phyloP scores from a whole-genome alignment of 1,284 basidiomycete species.

The Papiliotrema fonsecae region DNA sequence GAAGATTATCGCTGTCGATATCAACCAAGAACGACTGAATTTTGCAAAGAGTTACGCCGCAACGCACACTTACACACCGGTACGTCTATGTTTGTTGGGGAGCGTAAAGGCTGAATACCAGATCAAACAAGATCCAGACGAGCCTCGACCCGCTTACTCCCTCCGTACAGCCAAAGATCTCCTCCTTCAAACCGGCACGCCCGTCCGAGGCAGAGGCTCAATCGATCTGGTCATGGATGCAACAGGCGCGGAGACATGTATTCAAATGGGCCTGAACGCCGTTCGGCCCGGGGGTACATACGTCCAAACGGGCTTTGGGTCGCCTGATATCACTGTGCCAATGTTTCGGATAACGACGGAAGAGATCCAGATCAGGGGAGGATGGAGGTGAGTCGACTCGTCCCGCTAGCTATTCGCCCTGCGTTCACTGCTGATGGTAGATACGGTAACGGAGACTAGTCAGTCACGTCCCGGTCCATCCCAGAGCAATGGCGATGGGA shows the following conservation, averaged over 20 bases:
- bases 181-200: conserved; percentile 47
- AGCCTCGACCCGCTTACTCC: conserved; percentile 54
- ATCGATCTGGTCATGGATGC: conserved; percentile 60
- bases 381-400: conserved; percentile 41
- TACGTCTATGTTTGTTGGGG: conserved; percentile 16
- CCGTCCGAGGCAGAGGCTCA: conserved; percentile 49
- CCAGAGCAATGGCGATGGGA: too few species aligned
- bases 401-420: too few species aligned
- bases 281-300: conserved; percentile 58
- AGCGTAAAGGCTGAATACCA: conserved; percentile 1
- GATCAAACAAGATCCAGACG: conserved; percentile 24
- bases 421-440: too few species aligned
- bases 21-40: conserved; percentile 71
- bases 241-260: conserved; percentile 59
- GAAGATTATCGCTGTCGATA: conserved; percentile 78
- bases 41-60: conserved; percentile 88
- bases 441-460: conserved; percentile 43
- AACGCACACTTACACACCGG: conserved; percentile 70
- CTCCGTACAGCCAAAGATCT: conserved; percentile 50
- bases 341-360: conserved; percentile 42
- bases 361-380: conserved; percentile 43
- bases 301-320: conserved; percentile 45
- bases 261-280: conserved; percentile 55
- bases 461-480: too few species aligned
- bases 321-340: conserved; percentile 42